phyloP scores from a whole-genome alignment of 345 rosid genomes.

The Cardiospermum halicacabum region DNA sequence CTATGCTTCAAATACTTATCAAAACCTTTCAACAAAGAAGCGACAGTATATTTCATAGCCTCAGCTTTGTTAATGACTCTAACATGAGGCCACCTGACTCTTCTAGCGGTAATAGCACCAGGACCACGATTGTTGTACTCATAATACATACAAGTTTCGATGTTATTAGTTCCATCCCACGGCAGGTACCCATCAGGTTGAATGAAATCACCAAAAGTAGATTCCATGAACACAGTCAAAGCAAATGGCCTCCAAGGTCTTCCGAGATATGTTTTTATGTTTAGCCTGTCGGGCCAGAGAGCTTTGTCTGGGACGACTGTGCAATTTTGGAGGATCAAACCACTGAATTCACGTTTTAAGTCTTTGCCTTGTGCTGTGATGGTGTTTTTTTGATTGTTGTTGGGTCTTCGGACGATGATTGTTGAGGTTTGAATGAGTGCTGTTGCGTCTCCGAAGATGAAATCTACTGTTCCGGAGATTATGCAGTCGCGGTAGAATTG shows the following conservation, averaged over 20 bases:
- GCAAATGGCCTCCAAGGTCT: constrained; percentile 75
- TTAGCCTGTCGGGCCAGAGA: constrained; percentile 31
- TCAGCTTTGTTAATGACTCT: constrained; percentile 33
- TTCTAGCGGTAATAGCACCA: constrained; percentile 37
- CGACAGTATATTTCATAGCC: constrained; percentile 36
- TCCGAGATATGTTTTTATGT: constrained; percentile 51
- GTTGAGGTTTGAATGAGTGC: constrained; percentile 62
- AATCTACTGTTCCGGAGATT: constrained; percentile 69
- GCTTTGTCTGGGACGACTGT: constrained; percentile 60
- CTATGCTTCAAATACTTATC: constrained; percentile 37
- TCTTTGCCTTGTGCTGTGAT: constrained; percentile 58
- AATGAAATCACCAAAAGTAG: constrained; percentile 51
- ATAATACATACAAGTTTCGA: constrained; percentile 30
- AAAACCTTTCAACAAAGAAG: constrained; percentile 31
- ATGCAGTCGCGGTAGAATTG: constrained; percentile 67
- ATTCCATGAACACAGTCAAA: constrained; percentile 53
- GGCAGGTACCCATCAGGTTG: constrained; percentile 56
- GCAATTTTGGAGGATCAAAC: constrained; percentile 69
- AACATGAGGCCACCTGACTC: constrained; percentile 51
- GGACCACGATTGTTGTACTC: constrained; percentile 69
- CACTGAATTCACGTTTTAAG: constrained; percentile 27
- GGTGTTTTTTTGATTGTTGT: constrained; percentile 41
- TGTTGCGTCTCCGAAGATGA: constrained; percentile 67
- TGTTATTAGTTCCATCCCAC: constrained; percentile 36
- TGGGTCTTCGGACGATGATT: constrained; percentile 50